Evolutionary conservation across 2,329 filamentous ascomycete genomes (phyloP).

Genomic region (Aspergillaceae sp.): DNA sequence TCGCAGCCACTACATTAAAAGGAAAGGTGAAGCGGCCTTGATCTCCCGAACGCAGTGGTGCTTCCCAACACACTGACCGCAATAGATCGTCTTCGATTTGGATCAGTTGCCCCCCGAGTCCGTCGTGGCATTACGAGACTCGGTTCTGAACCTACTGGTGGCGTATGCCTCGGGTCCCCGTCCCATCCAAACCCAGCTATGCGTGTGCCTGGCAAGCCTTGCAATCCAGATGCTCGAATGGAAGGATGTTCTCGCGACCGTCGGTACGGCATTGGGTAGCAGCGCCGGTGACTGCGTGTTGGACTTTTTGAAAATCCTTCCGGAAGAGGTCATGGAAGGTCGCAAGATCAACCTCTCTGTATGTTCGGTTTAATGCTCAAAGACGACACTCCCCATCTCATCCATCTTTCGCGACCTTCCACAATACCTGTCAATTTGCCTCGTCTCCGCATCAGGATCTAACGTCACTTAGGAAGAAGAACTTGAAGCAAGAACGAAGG

Average conservation of each 20-base stretch:
- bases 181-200: constrained; percentile 78
- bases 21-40: constrained; percentile 67
- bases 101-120: constrained; percentile 73
- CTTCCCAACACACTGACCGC: constrained; percentile 15
- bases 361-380: constrained; percentile 56
- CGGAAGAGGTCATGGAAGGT: constrained; percentile 97
- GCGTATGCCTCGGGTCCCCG: constrained; percentile 74
- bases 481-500: constrained; percentile 71
- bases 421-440: too few species aligned
- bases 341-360: constrained; percentile 99
- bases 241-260: constrained; percentile 81
- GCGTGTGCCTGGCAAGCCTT: constrained; percentile 86
- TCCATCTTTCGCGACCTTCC: not conserved
- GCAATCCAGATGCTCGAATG: constrained; percentile 94
- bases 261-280: constrained; percentile 63
- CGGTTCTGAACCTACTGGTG: constrained; percentile 72
- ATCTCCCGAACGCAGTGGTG: constrained; percentile 3
- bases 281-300: constrained; percentile 77
- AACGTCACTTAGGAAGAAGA: constrained; percentile 79
- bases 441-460: constrained; percentile 31
- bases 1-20: constrained; percentile 92
- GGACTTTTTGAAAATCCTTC: constrained; percentile 92
- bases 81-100: constrained; percentile 90
- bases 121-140: constrained; percentile 68
- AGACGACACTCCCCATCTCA: constrained; percentile 7